Evolutionary conservation across 306 rosid species (phyloP).

Genomic region (Citrullus amarus): DNA sequence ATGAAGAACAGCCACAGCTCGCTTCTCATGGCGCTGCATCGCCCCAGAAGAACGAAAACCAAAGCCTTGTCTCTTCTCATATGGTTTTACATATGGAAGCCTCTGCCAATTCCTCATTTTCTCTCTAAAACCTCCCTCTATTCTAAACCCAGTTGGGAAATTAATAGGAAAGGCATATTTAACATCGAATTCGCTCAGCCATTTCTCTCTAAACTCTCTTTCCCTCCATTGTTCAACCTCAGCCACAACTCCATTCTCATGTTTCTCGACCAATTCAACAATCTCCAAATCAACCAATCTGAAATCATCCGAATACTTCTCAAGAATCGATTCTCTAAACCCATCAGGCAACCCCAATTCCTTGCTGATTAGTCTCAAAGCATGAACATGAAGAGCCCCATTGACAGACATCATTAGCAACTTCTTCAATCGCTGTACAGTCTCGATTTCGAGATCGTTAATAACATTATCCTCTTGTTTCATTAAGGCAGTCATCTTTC

Average conservation of each 20-base stretch:
- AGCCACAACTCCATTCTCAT: constrained; percentile 29
- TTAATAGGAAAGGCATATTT: constrained; percentile 52
- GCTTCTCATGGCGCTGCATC: constrained; percentile 49
- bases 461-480: constrained; percentile 29
- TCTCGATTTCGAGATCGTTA: constrained; percentile 33
- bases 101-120: constrained; percentile 75
- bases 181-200: constrained; percentile 73
- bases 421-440: constrained; percentile 46
- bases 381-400: constrained; percentile 47
- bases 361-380: constrained; percentile 51
- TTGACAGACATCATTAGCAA: constrained; percentile 45
- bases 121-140: constrained; percentile 48
- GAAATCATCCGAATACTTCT: constrained; percentile 30
- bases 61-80: constrained; percentile 38
- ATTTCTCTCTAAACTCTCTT: constrained; percentile 58
- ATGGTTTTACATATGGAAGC: constrained; percentile 59
- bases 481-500: constrained; percentile 28
- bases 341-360: constrained; percentile 68
- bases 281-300: constrained; percentile 44
- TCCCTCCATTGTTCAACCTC: constrained; percentile 57
- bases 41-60: constrained; percentile 38
- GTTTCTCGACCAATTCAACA: constrained; percentile 40
- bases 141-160: constrained; percentile 57
- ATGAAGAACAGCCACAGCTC: constrained; percentile 64
- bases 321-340: constrained; percentile 59